Evolutionary conservation across 176 grass and related monocot species (phyloP).

Genomic region (Chloris gayana): DNA sequence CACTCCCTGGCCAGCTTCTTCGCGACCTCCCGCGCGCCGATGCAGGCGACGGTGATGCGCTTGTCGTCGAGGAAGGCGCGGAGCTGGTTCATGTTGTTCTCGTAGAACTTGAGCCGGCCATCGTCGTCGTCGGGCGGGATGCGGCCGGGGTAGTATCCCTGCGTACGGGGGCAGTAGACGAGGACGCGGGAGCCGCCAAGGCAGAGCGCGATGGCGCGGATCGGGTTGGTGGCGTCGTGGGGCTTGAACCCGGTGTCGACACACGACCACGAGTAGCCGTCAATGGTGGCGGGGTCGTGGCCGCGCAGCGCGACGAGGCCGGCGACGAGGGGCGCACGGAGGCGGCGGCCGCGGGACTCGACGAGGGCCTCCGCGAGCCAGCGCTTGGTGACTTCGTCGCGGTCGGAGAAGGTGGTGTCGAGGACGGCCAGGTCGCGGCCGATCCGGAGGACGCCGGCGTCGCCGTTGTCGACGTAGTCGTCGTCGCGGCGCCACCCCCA

Average conservation of each 20-base stretch:
- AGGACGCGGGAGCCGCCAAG: constrained; percentile 19
- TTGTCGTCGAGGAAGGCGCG: constrained; percentile 28
- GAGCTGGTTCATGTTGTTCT: constrained; percentile 8
- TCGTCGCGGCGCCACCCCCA: neutral
- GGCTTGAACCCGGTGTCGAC: neutral
- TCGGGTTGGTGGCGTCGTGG: neutral
- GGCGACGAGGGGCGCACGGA: constrained; percentile 24
- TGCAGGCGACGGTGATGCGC: constrained; percentile 28
- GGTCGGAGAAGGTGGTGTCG: constrained; percentile 27
- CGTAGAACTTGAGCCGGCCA: neutral
- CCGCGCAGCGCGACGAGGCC: constrained; percentile 36
- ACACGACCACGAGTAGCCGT: neutral
- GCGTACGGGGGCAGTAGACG: constrained; percentile 3
- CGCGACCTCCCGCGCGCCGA: constrained; percentile 11
- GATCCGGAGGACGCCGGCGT: constrained; percentile 21
- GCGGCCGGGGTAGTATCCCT: neutral
- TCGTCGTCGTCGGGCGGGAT: neutral
- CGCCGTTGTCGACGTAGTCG: neutral
- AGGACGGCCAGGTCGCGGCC: constrained; percentile 14
- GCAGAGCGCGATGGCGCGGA: constrained; percentile 38
- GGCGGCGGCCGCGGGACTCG: constrained; percentile 7
- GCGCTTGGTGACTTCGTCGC: constrained; percentile 1
- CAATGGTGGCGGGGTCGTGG: neutral
- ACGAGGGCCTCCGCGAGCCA: constrained; percentile 1
- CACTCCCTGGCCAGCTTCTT: constrained; percentile 29